Evolutionary conservation across 768 basidiomycete species (phyloP).

Genomic region (Leccinum subtestaceum): DNA sequence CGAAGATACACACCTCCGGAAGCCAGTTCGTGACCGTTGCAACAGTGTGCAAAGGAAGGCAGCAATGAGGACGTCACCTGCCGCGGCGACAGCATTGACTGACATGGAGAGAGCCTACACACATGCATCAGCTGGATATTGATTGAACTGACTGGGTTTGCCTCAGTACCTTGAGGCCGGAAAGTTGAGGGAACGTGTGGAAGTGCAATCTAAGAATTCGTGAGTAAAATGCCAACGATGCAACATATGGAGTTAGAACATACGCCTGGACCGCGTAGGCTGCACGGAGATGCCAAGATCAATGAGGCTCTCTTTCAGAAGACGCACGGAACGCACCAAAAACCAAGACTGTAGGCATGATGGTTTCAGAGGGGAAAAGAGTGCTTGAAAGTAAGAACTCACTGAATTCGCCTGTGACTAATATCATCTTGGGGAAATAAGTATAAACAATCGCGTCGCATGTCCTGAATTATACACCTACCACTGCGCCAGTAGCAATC

Average conservation of each 20-base stretch:
- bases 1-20: slow-evolving; percentile 37
- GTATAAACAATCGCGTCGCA: background rate
- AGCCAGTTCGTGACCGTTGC: slow-evolving; percentile 50
- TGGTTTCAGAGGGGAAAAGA: slow-evolving; percentile 5
- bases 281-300: slow-evolving; percentile 14
- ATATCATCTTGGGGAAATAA: slow-evolving; percentile 13
- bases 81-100: slow-evolving; percentile 54
- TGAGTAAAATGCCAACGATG: background rate
- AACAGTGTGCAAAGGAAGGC: slow-evolving; percentile 44
- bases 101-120: slow-evolving; percentile 44
- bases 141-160: background rate
- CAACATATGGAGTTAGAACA: slow-evolving; percentile 14
- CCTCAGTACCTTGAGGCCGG: slow-evolving; percentile 40
- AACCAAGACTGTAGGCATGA: slow-evolving; percentile 27
- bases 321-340: slow-evolving; percentile 29
- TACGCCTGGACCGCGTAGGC: slow-evolving; percentile 39
- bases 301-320: background rate
- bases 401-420: slow-evolving; percentile 46
- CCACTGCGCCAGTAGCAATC: slow-evolving; percentile 39
- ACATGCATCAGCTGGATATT: background rate
- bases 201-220: slow-evolving; percentile 35
- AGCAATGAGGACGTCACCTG: slow-evolving; percentile 53
- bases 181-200: slow-evolving; percentile 47
- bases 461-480: slow-evolving; percentile 3
- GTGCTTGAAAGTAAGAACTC: slow-evolving; percentile 1